Evolutionary conservation across 2,329 filamentous ascomycete species (phyloP), one percentile per base, ranked within the genome.

Genomic region (Claviceps lovelessii): DNA sequence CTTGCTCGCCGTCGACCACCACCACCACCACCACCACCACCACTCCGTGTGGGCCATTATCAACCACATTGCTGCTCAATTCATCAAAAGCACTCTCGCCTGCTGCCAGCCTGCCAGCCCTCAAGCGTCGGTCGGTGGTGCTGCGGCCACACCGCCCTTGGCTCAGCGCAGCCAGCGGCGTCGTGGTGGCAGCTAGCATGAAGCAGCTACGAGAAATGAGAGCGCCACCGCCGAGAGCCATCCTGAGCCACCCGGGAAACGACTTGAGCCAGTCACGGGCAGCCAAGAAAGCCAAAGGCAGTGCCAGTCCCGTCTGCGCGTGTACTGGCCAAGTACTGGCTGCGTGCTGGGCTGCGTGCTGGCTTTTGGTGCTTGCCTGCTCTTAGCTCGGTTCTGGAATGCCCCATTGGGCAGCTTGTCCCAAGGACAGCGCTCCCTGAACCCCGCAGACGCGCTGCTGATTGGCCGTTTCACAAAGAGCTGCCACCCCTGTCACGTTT

Each of bases 401-500:
- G 66, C 74, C 70, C 65, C 62, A 75, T 79, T 77, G 72, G 76
- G 74, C 70, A 74, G 66, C 62, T 68, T 64, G 63, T 68, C 68
- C 70, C 68, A 66, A 67, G 57, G 54, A 58, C 45, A 37, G 52
- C 56, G 51, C 56, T 55, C 56, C 70, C 70, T 68, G 69, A 68
- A 67, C 66, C 66, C 67, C 60, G 37, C 56, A 61, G 59, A 55
- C 62, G 60, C 60, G 55, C 57, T 64, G 63, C 64, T 70, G 68
- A 79, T 78, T 79, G 76, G 76, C 61, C 69, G 68, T 65, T 72
- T 74, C 72, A 77, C 78, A 69, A 72, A 47, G 72, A 70, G 68
- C 70, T 69, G 68, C 64, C 60, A 63, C 65, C 64, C 73, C 73
- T 74, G 71, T 75, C 73, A 72, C 71, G 67, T 73, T 74, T 74